These are phyloP conservation scores for Calocera cornea DNA, from an alignment of 768 basidiomycete genomes.

Conservation along the genomic window DNA sequence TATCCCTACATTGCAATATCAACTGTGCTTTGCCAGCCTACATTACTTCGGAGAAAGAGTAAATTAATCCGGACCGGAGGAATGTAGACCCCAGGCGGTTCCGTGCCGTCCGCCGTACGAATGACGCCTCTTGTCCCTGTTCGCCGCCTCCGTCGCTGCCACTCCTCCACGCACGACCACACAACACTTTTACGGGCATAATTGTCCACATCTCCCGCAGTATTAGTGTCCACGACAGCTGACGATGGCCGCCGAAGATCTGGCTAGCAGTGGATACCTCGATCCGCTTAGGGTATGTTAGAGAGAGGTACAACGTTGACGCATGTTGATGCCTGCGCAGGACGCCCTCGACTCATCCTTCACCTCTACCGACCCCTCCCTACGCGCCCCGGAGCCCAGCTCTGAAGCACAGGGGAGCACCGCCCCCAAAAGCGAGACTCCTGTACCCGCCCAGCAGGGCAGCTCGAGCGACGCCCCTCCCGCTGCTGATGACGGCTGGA, in stretches of 20 bases:
- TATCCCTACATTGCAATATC: too few relatives aligned
- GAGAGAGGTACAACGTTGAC: not conserved
- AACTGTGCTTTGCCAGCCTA: too few relatives aligned
- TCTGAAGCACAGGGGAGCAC: not conserved
- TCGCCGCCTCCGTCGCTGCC: too few relatives aligned
- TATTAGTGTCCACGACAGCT: not conserved
- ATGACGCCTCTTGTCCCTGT: too few relatives aligned
- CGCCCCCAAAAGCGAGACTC: not conserved
- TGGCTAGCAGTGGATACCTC: not conserved
- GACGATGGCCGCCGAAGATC: not conserved
- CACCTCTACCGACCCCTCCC: conserved; percentile 1
- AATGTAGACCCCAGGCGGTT: too few relatives aligned
- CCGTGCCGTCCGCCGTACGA: too few relatives aligned
- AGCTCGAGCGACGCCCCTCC: not conserved
- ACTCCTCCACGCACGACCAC: too few relatives aligned
- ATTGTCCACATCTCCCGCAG: too few relatives aligned
- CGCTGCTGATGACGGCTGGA: conserved; percentile 39
- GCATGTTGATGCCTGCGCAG: not conserved
- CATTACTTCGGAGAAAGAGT: too few relatives aligned
- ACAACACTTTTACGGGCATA: too few relatives aligned
- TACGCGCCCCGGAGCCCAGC: not conserved
- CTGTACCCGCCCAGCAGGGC: not conserved
- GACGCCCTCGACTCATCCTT: conserved; percentile 1
- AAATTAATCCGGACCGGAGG: too few relatives aligned
- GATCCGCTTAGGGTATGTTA: not conserved